Evolutionary conservation across 371 early-diverging fungal genomes (phyloP).

Genomic region (Cokeromyces recurvatus): DNA sequence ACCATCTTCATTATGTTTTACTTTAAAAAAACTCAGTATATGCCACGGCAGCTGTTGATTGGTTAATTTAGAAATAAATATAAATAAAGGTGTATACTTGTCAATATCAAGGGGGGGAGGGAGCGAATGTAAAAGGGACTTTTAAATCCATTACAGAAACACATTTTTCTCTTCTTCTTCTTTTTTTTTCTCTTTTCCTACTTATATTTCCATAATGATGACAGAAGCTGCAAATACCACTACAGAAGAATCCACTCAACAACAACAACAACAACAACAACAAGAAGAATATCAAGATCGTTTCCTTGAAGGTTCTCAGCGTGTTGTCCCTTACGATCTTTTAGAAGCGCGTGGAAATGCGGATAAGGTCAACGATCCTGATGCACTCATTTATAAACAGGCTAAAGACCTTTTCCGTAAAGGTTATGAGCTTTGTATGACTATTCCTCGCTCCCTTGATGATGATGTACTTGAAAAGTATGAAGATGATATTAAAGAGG

Average conservation of each 20-base stretch:
- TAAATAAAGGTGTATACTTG: too few species aligned
- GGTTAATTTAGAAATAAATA: too few species aligned
- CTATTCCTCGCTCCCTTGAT: slow-evolving; percentile 55
- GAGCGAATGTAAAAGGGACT: too few species aligned
- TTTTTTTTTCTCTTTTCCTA: background rate
- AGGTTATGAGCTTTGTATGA: slow-evolving; percentile 55
- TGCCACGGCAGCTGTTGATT: slow-evolving; percentile 22
- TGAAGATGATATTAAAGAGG: slow-evolving; percentile 55
- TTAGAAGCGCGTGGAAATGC: slow-evolving; percentile 53
- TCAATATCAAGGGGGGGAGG: too few species aligned
- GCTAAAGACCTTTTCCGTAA: slow-evolving; percentile 57
- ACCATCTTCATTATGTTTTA: too few species aligned
- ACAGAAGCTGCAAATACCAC: slow-evolving; percentile 8
- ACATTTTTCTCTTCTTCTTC: background rate
- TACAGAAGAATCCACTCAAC: background rate
- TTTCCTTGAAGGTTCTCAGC: slow-evolving; percentile 45
- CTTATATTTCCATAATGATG: slow-evolving; percentile 1
- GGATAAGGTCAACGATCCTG: slow-evolving; percentile 56
- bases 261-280: slow-evolving; percentile 8
- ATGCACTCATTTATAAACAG: slow-evolving; percentile 51
- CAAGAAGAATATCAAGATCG: slow-evolving; percentile 44
- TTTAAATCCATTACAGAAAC: too few species aligned
- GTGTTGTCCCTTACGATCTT: slow-evolving; percentile 58
- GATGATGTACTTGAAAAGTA: slow-evolving; percentile 50
- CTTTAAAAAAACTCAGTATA: too few species aligned